phyloP scores from a whole-genome alignment of 225 moss, liverwort and hornwort species.

The Bryum argenteum region DNA sequence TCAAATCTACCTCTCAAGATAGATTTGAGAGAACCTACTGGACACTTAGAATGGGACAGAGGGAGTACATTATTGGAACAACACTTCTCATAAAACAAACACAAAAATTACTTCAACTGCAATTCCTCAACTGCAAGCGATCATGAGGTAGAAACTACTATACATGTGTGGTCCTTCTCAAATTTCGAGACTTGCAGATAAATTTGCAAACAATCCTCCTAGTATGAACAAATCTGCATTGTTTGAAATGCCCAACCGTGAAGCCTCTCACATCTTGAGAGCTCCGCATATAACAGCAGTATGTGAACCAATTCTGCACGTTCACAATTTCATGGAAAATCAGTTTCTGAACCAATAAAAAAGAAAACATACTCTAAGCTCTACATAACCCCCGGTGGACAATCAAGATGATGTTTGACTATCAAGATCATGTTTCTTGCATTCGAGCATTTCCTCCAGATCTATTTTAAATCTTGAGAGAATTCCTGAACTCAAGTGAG shows the following conservation, averaged over 20 bases:
- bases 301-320: slow-evolving; percentile 21
- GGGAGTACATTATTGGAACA: too few species aligned
- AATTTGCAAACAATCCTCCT: neutral
- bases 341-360: slow-evolving; percentile 20
- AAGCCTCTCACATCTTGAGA: slow-evolving; percentile 1
- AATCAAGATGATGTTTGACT: too few species aligned
- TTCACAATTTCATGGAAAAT: slow-evolving; percentile 20
- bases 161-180: neutral
- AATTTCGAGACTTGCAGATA: neutral
- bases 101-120: too few species aligned
- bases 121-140: neutral
- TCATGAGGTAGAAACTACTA: neutral
- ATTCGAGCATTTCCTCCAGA: too few species aligned
- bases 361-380: neutral
- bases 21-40: too few species aligned
- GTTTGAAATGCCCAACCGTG: neutral
- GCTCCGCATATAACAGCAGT: slow-evolving; percentile 16
- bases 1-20: too few species aligned
- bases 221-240: slow-evolving; percentile 7
- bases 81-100: too few species aligned
- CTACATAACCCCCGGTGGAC: too few species aligned
- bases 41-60: too few species aligned
- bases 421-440: too few species aligned
- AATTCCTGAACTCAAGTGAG: too few species aligned
- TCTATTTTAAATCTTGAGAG: too few species aligned